Evolutionary conservation across 768 basidiomycete genomes (phyloP).

Genomic region (Daedaleopsis nitida): DNA sequence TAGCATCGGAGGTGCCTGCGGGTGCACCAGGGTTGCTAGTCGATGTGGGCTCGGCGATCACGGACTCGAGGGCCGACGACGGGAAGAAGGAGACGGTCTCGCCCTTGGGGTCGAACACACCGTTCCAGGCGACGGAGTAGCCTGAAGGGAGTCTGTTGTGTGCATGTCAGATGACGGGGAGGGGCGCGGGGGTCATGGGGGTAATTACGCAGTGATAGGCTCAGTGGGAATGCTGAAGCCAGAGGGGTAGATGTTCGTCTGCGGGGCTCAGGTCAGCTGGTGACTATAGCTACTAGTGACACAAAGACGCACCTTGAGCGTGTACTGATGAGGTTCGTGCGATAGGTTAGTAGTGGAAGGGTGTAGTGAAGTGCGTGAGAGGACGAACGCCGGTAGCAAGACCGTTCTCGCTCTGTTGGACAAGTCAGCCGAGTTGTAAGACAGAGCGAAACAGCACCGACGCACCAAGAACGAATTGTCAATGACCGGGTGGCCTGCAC

Average conservation of each 20-base stretch:
- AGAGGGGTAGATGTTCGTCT: background rate
- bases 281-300: background rate
- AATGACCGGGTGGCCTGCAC: background rate
- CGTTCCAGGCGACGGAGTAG: conserved; percentile 1
- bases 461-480: background rate
- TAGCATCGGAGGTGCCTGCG: background rate
- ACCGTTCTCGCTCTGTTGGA: background rate
- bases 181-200: background rate
- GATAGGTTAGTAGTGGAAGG: background rate
- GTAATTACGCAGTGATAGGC: background rate
- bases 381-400: background rate
- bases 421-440: background rate
- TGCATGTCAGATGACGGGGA: background rate
- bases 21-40: background rate
- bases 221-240: background rate
- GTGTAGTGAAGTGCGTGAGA: too few species aligned
- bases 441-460: background rate
- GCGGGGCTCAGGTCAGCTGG: background rate
- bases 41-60: background rate
- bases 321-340: background rate
- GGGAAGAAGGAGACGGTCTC: background rate
- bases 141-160: background rate
- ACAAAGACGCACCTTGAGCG: background rate
- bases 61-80: background rate
- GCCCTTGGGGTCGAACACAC: background rate